These are phyloP conservation scores for Nissolia schottii DNA, from an alignment of 306 rosid genomes.

Conservation along the genomic window DNA sequence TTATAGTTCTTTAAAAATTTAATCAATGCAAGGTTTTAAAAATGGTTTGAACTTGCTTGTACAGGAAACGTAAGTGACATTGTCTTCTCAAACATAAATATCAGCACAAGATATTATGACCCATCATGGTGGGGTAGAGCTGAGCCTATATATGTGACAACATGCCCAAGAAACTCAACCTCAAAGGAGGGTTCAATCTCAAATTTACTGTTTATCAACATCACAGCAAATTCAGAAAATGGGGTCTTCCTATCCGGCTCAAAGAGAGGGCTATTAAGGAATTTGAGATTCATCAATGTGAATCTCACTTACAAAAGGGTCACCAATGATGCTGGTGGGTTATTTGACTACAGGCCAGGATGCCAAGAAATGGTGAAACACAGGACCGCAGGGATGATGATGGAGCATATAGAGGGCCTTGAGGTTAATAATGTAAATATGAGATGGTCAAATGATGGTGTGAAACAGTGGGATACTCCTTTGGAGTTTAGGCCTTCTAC, in stretches of 20 bases:
- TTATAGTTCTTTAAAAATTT: too few species aligned
- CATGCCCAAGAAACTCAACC: slow-evolving; percentile 48
- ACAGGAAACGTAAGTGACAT: slow-evolving; percentile 68
- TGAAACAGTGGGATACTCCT: slow-evolving; percentile 52
- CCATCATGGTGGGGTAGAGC: slow-evolving; percentile 85
- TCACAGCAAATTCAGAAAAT: slow-evolving; percentile 59
- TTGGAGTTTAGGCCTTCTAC: slow-evolving; percentile 61
- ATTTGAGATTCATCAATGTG: slow-evolving; percentile 56
- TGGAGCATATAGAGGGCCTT: slow-evolving; percentile 61
- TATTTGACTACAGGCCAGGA: slow-evolving; percentile 68
- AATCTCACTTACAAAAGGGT: slow-evolving; percentile 45
- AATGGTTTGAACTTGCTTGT: too few species aligned
- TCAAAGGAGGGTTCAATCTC: slow-evolving; percentile 71
- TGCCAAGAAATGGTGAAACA: slow-evolving; percentile 65
- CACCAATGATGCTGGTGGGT: slow-evolving; percentile 46
- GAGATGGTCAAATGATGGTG: slow-evolving; percentile 47
- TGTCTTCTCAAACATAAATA: slow-evolving; percentile 68
- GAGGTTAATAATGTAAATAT: slow-evolving; percentile 54
- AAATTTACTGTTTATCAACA: slow-evolving; percentile 52
- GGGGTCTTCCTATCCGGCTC: slow-evolving; percentile 72
- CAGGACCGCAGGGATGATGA: slow-evolving; percentile 48
- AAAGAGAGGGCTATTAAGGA: slow-evolving; percentile 45
- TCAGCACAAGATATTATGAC: slow-evolving; percentile 68
- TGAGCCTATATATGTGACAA: slow-evolving; percentile 67
- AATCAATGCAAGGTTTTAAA: too few species aligned